Evolutionary conservation across 441 rosid species (phyloP).

Genomic region (Populus hybrid): DNA sequence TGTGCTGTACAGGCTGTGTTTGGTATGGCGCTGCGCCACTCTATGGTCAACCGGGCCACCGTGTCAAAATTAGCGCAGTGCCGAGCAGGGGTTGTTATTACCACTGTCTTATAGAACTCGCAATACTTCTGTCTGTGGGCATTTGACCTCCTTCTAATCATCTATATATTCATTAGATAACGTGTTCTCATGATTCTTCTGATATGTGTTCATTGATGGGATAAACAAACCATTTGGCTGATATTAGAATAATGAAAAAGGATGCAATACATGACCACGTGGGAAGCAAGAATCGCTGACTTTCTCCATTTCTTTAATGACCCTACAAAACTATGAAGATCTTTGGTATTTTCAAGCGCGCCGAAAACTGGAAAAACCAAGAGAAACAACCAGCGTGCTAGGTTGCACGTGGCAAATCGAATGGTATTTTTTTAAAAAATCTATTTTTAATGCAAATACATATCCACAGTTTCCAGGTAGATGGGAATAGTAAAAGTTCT

Average conservation of each 20-base stretch:
- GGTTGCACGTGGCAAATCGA: no score
- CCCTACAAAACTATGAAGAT: neutral
- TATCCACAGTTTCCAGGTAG: neutral
- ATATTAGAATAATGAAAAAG: neutral
- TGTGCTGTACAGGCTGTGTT: neutral
- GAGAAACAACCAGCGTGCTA: no score
- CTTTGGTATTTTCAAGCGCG: neutral
- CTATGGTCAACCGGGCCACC: neutral
- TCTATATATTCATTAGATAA: neutral
- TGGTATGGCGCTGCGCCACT: neutral
- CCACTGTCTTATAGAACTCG: neutral
- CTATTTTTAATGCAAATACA: no score
- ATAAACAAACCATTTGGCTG: neutral
- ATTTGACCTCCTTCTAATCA: constrained; percentile 1
- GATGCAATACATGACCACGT: neutral
- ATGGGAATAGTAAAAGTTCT: neutral
- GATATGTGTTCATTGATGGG: neutral
- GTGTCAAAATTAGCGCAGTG: neutral
- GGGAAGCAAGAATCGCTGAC: neutral
- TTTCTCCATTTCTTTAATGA: neutral
- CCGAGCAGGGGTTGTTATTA: neutral
- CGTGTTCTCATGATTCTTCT: neutral
- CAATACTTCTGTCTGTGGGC: constrained; percentile 4
- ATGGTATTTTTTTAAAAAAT: no score
- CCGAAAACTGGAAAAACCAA: no score